These are phyloP conservation scores for Gonium pectorale DNA, from an alignment of 139 green algal species.

Conservation along the genomic window DNA sequence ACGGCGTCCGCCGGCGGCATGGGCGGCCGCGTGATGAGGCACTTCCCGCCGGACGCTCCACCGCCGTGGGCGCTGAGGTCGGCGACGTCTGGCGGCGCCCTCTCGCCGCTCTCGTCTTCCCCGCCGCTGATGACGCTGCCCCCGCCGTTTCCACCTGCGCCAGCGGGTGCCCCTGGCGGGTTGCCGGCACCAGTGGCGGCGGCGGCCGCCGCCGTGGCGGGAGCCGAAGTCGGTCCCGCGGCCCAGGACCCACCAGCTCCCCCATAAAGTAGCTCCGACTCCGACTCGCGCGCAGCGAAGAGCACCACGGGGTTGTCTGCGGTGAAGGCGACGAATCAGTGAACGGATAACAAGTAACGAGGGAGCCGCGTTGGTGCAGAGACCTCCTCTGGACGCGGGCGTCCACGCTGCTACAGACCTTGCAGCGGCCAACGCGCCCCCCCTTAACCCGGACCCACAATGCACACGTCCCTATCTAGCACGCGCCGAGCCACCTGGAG, in stretches of 20 bases:
- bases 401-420: too few relatives aligned
- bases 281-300: neutral
- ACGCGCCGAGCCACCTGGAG: too few relatives aligned
- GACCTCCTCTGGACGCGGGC: too few relatives aligned
- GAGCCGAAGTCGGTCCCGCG: neutral
- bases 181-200: neutral
- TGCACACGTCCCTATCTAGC: too few relatives aligned
- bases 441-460: too few relatives aligned
- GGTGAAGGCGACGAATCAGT: too few relatives aligned
- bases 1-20: slow-evolving; percentile 10
- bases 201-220: neutral
- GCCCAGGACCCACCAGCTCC: neutral
- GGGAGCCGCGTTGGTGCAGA: too few relatives aligned
- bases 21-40: slow-evolving; percentile 10
- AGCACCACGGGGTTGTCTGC: too few relatives aligned
- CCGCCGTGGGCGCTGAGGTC: neutral
- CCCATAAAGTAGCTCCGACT: neutral
- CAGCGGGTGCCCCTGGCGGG: neutral
- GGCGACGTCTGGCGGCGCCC: neutral
- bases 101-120: neutral
- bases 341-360: too few relatives aligned
- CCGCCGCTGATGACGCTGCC: neutral
- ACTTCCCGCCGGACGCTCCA: neutral
- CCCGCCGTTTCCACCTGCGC: neutral
- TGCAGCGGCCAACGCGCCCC: too few relatives aligned